Base-by-base conservation (phyloP, 2,329 filamentous ascomycete genomes). In the Fusarium denticulatum region DNA sequence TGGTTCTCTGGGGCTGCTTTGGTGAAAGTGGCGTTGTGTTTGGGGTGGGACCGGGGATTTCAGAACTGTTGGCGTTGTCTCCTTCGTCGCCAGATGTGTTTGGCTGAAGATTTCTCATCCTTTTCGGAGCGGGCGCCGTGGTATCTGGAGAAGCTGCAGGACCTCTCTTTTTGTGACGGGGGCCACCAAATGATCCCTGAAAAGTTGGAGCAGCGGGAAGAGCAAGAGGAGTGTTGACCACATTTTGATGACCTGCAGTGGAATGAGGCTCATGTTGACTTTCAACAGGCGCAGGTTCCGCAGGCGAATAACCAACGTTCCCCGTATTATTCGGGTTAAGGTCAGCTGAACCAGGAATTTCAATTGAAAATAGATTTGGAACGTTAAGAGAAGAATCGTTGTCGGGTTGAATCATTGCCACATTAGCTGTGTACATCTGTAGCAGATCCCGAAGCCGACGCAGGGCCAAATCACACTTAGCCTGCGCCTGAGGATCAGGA, bases 91-190 rank as follows among this genome's bases (percentile, higher is more conserved):
- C 30, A 20, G 64, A 24, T 49, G 52, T 28, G 24, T 22, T 59
- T n/a, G 58, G 18, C 12, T 36, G 22, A 10, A 47, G 52, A 36
- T 22, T 50, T 53, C 66, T 43, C 13, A 26, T 53, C 36, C 66
- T 52, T 45, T 63, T 64, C 28, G 32, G 42, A n/a, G 24, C 52
- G n/a, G 46, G 59, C 15, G 30, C n/a, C 14, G 30, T 28, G n/a
- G n/a, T 26, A 24, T n/a, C 12, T 7, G 64, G 36, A 7, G 66
- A 34, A 10, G 50, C 30, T n/a, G 16, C 46, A n/a, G 16, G 50
- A 24, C 20, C 16, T 42, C 65, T 69, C 46, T 69, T 69, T 24
- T 15, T 49, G 30, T 36, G 15, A 37, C 28, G 5, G 12, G 37
- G 50, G 24, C 28, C 16, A 42, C 37, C 26, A 20, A 34, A 20